phyloP scores from a whole-genome alignment of 1,284 basidiomycete species.

The Boletus nobilissimus region DNA sequence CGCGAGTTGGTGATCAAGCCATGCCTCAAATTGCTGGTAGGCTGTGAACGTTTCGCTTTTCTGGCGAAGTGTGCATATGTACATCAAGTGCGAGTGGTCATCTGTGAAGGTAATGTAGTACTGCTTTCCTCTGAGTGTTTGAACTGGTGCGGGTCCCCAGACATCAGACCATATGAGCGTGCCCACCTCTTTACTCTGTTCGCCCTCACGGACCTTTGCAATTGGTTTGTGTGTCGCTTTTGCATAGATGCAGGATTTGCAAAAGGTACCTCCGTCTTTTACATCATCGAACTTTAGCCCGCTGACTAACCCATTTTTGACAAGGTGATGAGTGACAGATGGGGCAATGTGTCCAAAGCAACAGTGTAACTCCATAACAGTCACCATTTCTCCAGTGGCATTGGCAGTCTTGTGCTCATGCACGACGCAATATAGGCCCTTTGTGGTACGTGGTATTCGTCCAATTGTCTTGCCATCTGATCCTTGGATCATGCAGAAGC shows the following conservation, averaged over 20 bases:
- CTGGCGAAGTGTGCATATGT: background rate
- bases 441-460: constrained; percentile 23
- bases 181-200: background rate
- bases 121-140: rapidly evolving
- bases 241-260: background rate
- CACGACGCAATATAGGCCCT: constrained; percentile 1
- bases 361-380: constrained; percentile 48
- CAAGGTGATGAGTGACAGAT: background rate
- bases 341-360: constrained; percentile 50
- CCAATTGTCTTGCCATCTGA: constrained; percentile 37
- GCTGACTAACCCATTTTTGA: background rate
- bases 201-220: background rate
- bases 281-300: background rate
- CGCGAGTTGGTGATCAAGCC: background rate
- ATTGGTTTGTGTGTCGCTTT: background rate
- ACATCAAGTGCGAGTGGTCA: background rate
- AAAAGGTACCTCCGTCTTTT: background rate
- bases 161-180: background rate
- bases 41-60: constrained; percentile 1
- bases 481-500: constrained; percentile 42
- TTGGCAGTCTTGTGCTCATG: background rate
- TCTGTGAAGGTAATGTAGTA: constrained; percentile 22
- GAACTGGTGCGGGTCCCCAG: background rate
- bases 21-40: background rate
- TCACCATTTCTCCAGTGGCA: constrained; percentile 34